Evolutionary conservation across 345 rosid species (phyloP).

Genomic region (Heritiera fomes): DNA sequence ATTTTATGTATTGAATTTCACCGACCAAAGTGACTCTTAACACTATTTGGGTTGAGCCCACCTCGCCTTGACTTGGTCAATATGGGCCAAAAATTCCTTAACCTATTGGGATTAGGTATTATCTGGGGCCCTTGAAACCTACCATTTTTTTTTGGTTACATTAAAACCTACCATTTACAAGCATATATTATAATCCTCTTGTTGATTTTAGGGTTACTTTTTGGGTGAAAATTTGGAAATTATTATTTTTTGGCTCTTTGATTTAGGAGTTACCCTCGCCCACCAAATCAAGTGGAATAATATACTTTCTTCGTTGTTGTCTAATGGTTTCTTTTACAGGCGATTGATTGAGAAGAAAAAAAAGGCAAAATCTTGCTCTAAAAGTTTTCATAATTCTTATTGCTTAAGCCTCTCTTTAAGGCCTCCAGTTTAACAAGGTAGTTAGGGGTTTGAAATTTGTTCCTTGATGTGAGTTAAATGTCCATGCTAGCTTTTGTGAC

Average conservation of each 20-base stretch:
- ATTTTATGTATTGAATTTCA: not conserved
- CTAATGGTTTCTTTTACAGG: slow-evolving; percentile 12
- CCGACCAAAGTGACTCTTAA: slow-evolving; percentile 9
- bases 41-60: slow-evolving; percentile 21
- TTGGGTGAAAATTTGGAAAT: not conserved
- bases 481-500: not conserved
- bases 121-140: not conserved
- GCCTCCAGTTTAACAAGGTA: not conserved
- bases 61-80: not conserved
- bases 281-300: slow-evolving; percentile 14
- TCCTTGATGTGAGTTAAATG: not conserved
- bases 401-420: slow-evolving; percentile 4
- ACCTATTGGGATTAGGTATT: slow-evolving; percentile 16
- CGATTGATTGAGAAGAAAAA: not conserved
- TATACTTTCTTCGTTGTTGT: not conserved
- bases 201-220: slow-evolving; percentile 1
- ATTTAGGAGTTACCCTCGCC: not conserved
- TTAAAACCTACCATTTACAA: not conserved
- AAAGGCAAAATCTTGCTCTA: not conserved
- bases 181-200: not conserved
- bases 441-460: slow-evolving; percentile 13
- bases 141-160: too few relatives aligned
- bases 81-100: slow-evolving; percentile 18
- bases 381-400: slow-evolving; percentile 16
- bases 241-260: not conserved